Evolutionary conservation across 768 basidiomycete species (phyloP).

Genomic region (Goffeauzyma gilvescens): DNA sequence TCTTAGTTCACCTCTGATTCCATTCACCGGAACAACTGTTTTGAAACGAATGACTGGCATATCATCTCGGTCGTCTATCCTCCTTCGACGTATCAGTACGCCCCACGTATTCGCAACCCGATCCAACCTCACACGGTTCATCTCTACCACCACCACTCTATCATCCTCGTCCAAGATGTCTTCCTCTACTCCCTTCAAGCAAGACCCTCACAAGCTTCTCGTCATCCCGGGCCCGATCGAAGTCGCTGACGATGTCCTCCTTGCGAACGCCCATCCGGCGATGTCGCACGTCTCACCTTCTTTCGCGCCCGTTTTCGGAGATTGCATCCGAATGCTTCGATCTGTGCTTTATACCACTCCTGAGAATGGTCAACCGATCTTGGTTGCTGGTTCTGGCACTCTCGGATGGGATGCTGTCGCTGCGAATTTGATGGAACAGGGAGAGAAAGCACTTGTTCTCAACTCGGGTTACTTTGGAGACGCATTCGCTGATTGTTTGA

Average conservation of each 20-base stretch:
- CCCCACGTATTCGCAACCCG: no score
- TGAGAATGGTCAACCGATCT: constrained; percentile 55
- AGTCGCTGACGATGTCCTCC: constrained; percentile 54
- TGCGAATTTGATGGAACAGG: constrained; percentile 55
- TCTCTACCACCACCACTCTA: no score
- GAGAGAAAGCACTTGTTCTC: constrained; percentile 45
- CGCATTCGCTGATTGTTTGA: constrained; percentile 66
- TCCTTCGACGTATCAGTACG: no score
- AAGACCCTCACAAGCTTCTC: no score
- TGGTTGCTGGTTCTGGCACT: constrained; percentile 86
- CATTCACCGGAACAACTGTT: no score
- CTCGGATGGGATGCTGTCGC: constrained; percentile 85
- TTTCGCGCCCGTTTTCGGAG: constrained; percentile 71
- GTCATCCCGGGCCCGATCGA: constrained; percentile 41
- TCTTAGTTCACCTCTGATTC: no score
- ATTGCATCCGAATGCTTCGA: constrained; percentile 67
- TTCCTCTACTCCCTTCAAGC: no score
- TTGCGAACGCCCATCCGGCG: constrained; percentile 66
- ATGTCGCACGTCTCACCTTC: constrained; percentile 67
- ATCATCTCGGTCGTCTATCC: no score
- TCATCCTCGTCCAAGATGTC: no score
- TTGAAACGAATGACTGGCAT: no score
- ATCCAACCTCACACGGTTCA: no score
- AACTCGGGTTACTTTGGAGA: constrained; percentile 90
- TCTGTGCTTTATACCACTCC: constrained; percentile 59